phyloP scores from a whole-genome alignment of 805 yeast species.

The Yarrowia yakushimensis region DNA sequence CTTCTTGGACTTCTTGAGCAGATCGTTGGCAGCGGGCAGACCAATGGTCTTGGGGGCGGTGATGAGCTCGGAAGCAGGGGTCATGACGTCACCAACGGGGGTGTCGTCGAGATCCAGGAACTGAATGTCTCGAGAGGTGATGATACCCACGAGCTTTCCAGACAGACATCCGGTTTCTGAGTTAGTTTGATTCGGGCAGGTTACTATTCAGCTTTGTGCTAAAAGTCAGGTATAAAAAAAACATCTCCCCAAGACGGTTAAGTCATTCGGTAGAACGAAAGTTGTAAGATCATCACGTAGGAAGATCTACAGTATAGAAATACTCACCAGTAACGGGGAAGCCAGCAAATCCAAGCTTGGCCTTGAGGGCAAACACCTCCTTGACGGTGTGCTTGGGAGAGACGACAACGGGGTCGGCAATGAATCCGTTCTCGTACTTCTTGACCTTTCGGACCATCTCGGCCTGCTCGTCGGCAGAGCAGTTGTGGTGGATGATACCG shows the following conservation, averaged over 20 bases:
- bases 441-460: constrained; percentile 96
- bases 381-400: constrained; percentile 73
- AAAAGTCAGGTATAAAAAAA: constrained; percentile 31
- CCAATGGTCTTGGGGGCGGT: constrained; percentile 81
- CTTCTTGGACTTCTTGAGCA: constrained; percentile 88
- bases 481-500: constrained; percentile 97
- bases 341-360: constrained; percentile 83
- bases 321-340: constrained; percentile 99
- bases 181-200: constrained; percentile 4
- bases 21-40: constrained; percentile 81
- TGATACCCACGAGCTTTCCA: constrained; percentile 89
- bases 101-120: constrained; percentile 73
- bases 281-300: constrained; percentile 55
- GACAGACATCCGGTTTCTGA: constrained; percentile 80
- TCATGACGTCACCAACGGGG: constrained; percentile 77
- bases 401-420: constrained; percentile 87
- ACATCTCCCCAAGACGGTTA: constrained; percentile 92
- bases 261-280: constrained; percentile 99
- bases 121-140: constrained; percentile 96
- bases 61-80: constrained; percentile 61
- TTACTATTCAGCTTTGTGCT: too few species aligned
- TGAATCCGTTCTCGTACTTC: constrained; percentile 96
- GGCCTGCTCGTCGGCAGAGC: constrained; percentile 95
- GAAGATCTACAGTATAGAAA: not conserved
- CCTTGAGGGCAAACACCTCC: constrained; percentile 70